Evolutionary conservation across 176 grass and related monocot genomes (phyloP).

Genomic region (Chrysopogon serrulatus): DNA sequence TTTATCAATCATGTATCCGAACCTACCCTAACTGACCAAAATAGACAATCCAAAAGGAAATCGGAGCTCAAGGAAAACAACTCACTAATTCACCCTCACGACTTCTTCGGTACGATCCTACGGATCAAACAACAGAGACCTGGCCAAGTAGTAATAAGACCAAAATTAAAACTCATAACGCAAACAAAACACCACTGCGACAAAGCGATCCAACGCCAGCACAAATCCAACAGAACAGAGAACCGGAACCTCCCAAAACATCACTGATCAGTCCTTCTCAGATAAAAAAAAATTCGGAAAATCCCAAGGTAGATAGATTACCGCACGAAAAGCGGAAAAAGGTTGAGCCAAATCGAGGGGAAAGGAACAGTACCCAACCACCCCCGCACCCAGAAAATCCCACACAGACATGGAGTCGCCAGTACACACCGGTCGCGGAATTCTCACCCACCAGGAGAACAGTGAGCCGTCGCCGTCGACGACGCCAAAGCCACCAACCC

Average conservation of each 20-base stretch:
- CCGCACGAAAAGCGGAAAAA: neutral
- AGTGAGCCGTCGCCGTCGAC: neutral
- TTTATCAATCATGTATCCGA: neutral
- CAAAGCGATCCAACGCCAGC: neutral
- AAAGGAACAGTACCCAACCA: slow-evolving; percentile 4
- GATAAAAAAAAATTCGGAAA: neutral
- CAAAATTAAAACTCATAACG: neutral
- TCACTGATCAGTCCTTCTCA: neutral
- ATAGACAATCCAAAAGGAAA: neutral
- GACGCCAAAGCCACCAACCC: neutral
- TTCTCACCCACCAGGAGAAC: slow-evolving; percentile 24
- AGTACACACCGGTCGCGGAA: neutral
- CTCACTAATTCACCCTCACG: neutral
- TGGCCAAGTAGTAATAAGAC: neutral
- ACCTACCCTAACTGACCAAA: neutral
- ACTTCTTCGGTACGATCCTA: neutral
- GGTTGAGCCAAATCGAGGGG: neutral
- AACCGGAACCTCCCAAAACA: neutral
- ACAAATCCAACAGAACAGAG: neutral
- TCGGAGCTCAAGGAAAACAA: neutral
- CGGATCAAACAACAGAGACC: slow-evolving; percentile 3
- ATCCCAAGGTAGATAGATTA: neutral
- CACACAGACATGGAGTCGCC: neutral
- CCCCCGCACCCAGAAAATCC: neutral
- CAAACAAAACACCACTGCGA: neutral